These are phyloP conservation scores for Fusarium irregulare DNA, from an alignment of 2,329 filamentous ascomycete genomes.

Conservation along the genomic window DNA sequence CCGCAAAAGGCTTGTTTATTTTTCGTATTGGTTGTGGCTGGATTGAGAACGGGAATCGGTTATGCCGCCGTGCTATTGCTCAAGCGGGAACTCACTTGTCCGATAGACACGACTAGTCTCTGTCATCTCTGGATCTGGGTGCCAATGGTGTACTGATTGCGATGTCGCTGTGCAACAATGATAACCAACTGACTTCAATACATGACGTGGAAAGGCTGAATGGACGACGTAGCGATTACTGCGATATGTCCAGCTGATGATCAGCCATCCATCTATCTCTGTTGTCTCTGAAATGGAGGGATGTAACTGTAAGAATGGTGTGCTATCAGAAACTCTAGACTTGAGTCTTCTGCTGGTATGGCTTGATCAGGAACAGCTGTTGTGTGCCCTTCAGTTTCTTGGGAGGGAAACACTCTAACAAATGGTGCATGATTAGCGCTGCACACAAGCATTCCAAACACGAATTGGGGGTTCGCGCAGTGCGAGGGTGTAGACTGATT, in stretches of 20 bases:
- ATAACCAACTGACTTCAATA: not conserved
- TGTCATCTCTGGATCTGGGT: not conserved
- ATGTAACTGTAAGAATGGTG: slow-evolving; percentile 5
- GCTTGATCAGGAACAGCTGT: not conserved
- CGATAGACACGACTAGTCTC: not conserved
- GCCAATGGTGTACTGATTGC: not conserved
- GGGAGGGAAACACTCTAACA: slow-evolving; percentile 17
- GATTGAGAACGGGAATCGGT: not conserved
- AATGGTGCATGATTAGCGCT: slow-evolving; percentile 27
- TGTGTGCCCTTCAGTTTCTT: not conserved
- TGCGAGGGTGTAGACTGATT: slow-evolving; percentile 27
- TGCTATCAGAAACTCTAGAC: not conserved
- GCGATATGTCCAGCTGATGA: not conserved
- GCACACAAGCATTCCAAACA: slow-evolving; percentile 20
- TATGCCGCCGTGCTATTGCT: not conserved
- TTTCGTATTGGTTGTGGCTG: not conserved
- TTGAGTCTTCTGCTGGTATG: not conserved
- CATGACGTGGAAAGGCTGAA: not conserved
- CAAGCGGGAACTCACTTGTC: not conserved
- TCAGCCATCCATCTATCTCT: not conserved
- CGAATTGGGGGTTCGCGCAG: slow-evolving; percentile 5
- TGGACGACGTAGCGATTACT: not conserved
- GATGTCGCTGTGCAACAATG: not conserved
- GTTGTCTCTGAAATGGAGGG: not conserved
- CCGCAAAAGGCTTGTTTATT: not conserved